These are phyloP conservation scores for Lotmaria passim DNA, from an alignment of 208 protist genomes.

Conservation along the genomic window DNA sequence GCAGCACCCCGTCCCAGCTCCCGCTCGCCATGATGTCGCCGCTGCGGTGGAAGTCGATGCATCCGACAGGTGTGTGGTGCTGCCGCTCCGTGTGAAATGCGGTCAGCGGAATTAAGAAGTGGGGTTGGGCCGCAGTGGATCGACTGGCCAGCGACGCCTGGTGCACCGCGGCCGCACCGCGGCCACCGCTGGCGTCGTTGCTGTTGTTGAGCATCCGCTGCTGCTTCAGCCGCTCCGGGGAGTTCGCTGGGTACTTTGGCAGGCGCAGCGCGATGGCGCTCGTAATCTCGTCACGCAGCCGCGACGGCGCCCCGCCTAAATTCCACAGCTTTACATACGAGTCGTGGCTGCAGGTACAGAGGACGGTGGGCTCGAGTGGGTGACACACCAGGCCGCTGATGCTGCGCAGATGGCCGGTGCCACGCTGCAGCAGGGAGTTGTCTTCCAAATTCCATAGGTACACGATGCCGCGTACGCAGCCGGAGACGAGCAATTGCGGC, in stretches of 20 bases:
- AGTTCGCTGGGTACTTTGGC: conserved; percentile 30
- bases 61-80: conserved; percentile 61
- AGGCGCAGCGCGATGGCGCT: conserved; percentile 16
- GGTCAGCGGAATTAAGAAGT: conserved; percentile 26
- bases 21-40: conserved; percentile 80
- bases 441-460: conserved; percentile 86
- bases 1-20: conserved; percentile 70
- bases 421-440: conserved; percentile 64
- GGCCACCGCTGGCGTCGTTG: not conserved
- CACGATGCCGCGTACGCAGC: conserved; percentile 87
- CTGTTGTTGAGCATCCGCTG: conserved; percentile 6
- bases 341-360: conserved; percentile 72
- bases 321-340: conserved; percentile 70
- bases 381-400: conserved; percentile 69
- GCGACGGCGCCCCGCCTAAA: conserved; percentile 29
- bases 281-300: conserved; percentile 12
- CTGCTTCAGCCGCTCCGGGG: conserved; percentile 19
- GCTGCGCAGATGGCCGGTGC: conserved; percentile 53
- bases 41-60: conserved; percentile 61
- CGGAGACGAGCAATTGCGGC: conserved; percentile 75
- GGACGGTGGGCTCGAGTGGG: conserved; percentile 41
- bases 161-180: not conserved
- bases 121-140: conserved; percentile 11
- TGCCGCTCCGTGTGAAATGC: conserved; percentile 64
- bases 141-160: conserved; percentile 16